Evolutionary conservation across 1,284 basidiomycete genomes (phyloP), one percentile per base, ranked within the genome.

Genomic region (Schizophyllum commune): DNA sequence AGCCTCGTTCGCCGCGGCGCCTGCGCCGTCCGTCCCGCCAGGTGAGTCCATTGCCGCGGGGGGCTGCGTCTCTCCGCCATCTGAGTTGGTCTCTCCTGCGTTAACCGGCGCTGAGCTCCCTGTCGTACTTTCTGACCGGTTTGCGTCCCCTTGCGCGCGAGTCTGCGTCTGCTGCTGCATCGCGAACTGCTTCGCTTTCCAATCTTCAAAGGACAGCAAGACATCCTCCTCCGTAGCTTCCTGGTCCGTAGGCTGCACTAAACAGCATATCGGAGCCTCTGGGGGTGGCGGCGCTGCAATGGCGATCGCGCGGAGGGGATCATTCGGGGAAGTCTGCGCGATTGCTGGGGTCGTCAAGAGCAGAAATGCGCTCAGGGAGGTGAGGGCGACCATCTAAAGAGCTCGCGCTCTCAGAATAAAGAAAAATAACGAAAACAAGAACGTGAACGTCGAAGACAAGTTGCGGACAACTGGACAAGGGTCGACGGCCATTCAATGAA

Each of bases 181-280:
- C 17, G 77, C 74, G 51, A 78, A 68, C 60, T 86, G 85, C 62
- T 83, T 88, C 55, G 83, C 81, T 72, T 94, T 95, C 94, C 93
- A 96, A 64, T 96, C 93, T 68, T 95, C 91, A 69, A 96, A 96
- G 0, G 89, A 89, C 21, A 94, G 81, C 32, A 95, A 77, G 1
- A 85, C 72, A 57, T 84, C 83, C 58, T 85, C 84, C 59, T 90
- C 86, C 47, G 77, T 74, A 5, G 79, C 70, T 60, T 83, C 81
- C 11, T 78, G 65, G 1, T 82, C 75, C 20, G 78, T 73, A 17
- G 79, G 69, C 5, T 85, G 82, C 58, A 79, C 83, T 60, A 91
- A 73, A 67, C 86, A 88, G 72, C 89, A 91, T 58, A 90, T 68
- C 1, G 84, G 87, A 15, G 72, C 80, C 52, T 84, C 81, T 15